Evolutionary conservation across 2,329 filamentous ascomycete species (phyloP), one percentile per base, ranked within the genome.

Genomic region (Thelonectria discophora): DNA sequence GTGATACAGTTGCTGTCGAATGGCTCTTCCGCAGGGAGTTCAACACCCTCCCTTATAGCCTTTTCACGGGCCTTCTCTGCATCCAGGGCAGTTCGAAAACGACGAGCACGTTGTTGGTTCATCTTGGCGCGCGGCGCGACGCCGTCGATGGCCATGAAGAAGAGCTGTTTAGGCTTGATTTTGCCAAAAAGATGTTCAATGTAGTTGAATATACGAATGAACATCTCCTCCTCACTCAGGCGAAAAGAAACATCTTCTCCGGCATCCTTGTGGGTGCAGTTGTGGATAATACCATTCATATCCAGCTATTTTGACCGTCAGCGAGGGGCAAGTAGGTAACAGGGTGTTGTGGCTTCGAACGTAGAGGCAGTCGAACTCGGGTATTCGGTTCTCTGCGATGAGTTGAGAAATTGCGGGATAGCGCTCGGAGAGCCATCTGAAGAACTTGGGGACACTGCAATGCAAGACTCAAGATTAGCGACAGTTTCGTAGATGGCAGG

Each of bases 1-100:
- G 95, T 99, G 73, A 99, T 99, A 77, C 95, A 97, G 78, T 99
- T 99, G 83, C 94, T 98, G 82, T 99, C 95, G 75, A 99, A 99
- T 1, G 95, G 87, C 63, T 94, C 93, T 75, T 98, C 94, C 74
- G 95, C 95, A 30, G 95, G 95, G 84, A 99, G 89, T 79, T 97
- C 92, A 64, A 94, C 83, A 51, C 96, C 96, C 73, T 97, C 92
- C 51, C 82, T 84, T 63, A 98, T 88, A 47, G 95, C 96, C 85
- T 97, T 97, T 61, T 98, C 93, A 77, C 92, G 90, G 62, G 94
- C 93, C 69, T 87, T 86, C 77, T 99, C 95, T 58, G 87, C 91
- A 74, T 99, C 96, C 52, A 97, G 82, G 42, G 95, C 95, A 21
- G 95, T 98, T 73, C 95, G 88, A 78, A 99, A 99, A 75, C 95